Conservation (phyloP, 2,329 filamentous ascomycete species). For the Trichophyton benhamiae region DNA sequence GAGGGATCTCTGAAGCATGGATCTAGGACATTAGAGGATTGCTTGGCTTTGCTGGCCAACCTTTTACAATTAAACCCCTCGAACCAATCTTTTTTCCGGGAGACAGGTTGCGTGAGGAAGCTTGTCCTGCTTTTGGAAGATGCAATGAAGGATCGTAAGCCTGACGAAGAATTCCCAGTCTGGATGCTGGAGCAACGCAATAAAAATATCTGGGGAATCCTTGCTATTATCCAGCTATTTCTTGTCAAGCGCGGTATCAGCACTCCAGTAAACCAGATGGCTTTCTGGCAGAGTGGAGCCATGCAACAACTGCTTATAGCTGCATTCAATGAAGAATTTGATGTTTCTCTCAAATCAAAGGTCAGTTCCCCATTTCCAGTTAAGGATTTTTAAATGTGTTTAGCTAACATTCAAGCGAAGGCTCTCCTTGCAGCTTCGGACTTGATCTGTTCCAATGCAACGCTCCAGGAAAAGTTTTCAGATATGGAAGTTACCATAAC, state of each 20-base stretch:
- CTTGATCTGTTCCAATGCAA: slow-evolving; percentile 67
- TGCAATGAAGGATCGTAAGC: slow-evolving; percentile 43
- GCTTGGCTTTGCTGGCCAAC: slow-evolving; percentile 79
- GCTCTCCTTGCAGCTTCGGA: slow-evolving; percentile 78
- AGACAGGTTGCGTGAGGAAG: slow-evolving; percentile 68
- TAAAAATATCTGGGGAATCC: slow-evolving; percentile 80
- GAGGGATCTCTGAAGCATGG: slow-evolving; percentile 77
- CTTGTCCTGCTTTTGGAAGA: slow-evolving; percentile 57
- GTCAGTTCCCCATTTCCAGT: slow-evolving; percentile 30
- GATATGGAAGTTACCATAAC: slow-evolving; percentile 56
- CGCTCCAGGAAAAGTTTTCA: slow-evolving; percentile 78
- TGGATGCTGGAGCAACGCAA: slow-evolving; percentile 71
- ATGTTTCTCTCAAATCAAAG: slow-evolving; percentile 70
- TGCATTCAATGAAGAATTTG: slow-evolving; percentile 62
- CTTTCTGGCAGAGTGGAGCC: slow-evolving; percentile 73
- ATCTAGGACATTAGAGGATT: slow-evolving; percentile 81
- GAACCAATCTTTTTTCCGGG: slow-evolving; percentile 87
- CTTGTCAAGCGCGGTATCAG: slow-evolving; percentile 67
- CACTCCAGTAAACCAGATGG: slow-evolving; percentile 69
- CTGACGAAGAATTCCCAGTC: slow-evolving; percentile 50
- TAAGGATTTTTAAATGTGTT: neutral
- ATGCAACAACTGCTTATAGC: slow-evolving; percentile 69
- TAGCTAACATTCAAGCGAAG: slow-evolving; percentile 29
- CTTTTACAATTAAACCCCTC: slow-evolving; percentile 74
- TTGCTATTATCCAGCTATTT: slow-evolving; percentile 79